phyloP scores from a whole-genome alignment of 2,329 filamentous ascomycete species.

The Monilinia laxa region DNA sequence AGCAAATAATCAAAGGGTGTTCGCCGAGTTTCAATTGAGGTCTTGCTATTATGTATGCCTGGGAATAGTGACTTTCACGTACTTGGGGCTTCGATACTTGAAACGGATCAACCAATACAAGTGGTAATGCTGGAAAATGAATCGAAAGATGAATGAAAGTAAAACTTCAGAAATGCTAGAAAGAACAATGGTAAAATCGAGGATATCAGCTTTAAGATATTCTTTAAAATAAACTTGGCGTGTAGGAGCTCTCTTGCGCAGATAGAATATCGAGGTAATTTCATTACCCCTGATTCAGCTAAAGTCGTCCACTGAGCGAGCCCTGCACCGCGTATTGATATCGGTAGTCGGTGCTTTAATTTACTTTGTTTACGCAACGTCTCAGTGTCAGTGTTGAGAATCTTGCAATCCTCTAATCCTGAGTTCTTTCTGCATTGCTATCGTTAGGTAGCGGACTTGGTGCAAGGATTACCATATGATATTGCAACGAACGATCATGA shows the following conservation, averaged over 20 bases:
- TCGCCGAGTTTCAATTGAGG: not conserved
- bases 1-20: not conserved
- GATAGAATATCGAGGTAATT: not conserved
- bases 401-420: no score
- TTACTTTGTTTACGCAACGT: conserved; percentile 2
- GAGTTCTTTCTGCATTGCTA: not conserved
- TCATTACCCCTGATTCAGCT: conserved; percentile 20
- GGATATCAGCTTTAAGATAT: not conserved
- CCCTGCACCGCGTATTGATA: conserved; percentile 8
- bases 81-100: not conserved
- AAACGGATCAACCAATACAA: not conserved
- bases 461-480: not conserved
- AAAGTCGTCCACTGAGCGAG: not conserved
- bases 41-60: not conserved
- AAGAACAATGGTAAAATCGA: not conserved
- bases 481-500: not conserved
- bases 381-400: not conserved
- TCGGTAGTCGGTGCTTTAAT: conserved; percentile 14
- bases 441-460: not conserved
- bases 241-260: not conserved
- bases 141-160: not conserved
- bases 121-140: not conserved
- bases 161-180: not conserved
- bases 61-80: not conserved
- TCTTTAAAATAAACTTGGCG: not conserved